Base-by-base conservation (phyloP, 2,329 filamentous ascomycete genomes). In the Pseudocercospora fuligena region DNA sequence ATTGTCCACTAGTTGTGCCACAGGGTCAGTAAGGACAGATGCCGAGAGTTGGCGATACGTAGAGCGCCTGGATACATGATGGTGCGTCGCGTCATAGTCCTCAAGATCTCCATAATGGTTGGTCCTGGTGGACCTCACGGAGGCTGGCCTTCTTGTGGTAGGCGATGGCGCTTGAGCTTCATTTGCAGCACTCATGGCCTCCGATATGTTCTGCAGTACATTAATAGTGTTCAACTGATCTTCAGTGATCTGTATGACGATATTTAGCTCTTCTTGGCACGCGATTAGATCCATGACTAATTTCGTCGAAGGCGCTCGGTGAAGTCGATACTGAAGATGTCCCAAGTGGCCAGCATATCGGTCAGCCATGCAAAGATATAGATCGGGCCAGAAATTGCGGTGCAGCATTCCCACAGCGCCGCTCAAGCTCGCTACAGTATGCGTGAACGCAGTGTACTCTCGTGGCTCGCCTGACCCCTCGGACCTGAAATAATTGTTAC, bases 281-380 rank as follows among this genome's bases (percentile, higher is more conserved):
- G 81, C 78, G 1, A 82, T 75, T 3, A 82, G 75, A 65, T 82
- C 80, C 79, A 81, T 81, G 8, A 82, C 79, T 2, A 82, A 73
- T 58, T 80, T 81, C 6, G 80, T 81, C 43, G 77, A 81, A 2
- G 80, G 80, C 23, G 76, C 74, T 27, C 80, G 74, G 63, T 81
- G 79, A 1, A 82, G 73, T 7, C 80, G 75, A 64, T 81, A 82
- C 69, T 82, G 80, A 11, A 82, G 73, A 66, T 81, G 80, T 16
- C 78, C 75, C 3, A 82, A 73, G 66, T 81, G 79, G 49, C 79
- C 80, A 14, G 79, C 80, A 69, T 79, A 82, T 57, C 80, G 72
- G 67, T 82, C 80, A 0, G 80, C 77, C 2, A 82, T 68, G 63
- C 78, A 80, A 0, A 82, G 74, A 0, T 77, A 76, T 1, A 82